Conservation (phyloP, 345 rosid species). For the Pugionium dolabratum region DNA sequence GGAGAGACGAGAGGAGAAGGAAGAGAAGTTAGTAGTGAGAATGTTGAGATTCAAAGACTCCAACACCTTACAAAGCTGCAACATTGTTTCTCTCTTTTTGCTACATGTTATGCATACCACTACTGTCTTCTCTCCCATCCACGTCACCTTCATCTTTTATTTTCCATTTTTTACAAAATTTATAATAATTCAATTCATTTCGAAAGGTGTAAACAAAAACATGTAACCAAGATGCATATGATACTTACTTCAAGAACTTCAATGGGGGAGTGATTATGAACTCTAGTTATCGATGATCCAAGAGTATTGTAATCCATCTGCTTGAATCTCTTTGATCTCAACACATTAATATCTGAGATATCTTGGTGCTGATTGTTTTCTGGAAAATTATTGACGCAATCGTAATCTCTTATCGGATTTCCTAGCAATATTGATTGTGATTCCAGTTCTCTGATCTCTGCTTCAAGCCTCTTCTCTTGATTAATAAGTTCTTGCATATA, state of each 20-base stretch:
- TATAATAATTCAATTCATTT: neutral
- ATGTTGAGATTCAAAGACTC: constrained; percentile 83
- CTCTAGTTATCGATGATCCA: constrained; percentile 37
- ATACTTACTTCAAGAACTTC: constrained; percentile 57
- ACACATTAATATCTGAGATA: constrained; percentile 8
- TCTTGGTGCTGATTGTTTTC: constrained; percentile 24
- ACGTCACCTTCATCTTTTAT: constrained; percentile 61
- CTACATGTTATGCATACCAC: constrained; percentile 83
- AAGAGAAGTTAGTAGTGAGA: constrained; percentile 68
- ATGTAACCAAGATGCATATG: neutral
- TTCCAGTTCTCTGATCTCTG: constrained; percentile 74
- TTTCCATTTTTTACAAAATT: neutral
- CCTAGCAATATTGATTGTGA: constrained; percentile 3
- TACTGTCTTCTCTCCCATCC: constrained; percentile 70
- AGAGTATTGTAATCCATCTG: constrained; percentile 42
- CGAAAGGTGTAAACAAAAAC: neutral
- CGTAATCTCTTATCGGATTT: constrained; percentile 39
- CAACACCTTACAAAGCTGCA: constrained; percentile 72
- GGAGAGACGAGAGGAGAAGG: constrained; percentile 66
- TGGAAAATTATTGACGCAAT: constrained; percentile 44
- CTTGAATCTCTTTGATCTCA: constrained; percentile 69
- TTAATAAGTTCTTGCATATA: constrained; percentile 83
- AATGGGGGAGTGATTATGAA: constrained; percentile 47
- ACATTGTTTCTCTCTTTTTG: constrained; percentile 80
- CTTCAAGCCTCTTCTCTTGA: constrained; percentile 63